Conservation (phyloP, 768 basidiomycete species). For the Coprinopsis sp. region DNA sequence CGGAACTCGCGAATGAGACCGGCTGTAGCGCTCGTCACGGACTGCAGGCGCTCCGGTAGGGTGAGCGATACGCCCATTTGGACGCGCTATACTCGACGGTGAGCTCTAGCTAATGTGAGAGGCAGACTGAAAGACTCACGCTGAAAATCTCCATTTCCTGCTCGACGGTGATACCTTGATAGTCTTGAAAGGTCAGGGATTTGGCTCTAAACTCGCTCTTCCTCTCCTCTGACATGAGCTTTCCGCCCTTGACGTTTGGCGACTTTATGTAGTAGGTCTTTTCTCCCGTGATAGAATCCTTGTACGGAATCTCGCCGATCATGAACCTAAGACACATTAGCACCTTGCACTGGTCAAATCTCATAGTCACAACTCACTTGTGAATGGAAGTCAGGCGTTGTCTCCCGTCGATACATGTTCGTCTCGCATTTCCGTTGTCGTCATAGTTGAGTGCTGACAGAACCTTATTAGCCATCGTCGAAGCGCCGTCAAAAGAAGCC, state of each 20-base stretch:
- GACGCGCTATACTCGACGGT: constrained; percentile 47
- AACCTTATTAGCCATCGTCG: no score
- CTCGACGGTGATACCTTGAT: constrained; percentile 46
- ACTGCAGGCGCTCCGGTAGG: constrained; percentile 70
- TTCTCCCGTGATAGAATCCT: constrained; percentile 28
- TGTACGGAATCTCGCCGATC: constrained; percentile 40
- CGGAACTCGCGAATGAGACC: constrained; percentile 57
- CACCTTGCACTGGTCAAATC: no score
- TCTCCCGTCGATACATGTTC: constrained; percentile 77
- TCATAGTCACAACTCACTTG: constrained; percentile 37
- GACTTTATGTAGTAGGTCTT: constrained; percentile 27
- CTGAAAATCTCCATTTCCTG: constrained; percentile 71
- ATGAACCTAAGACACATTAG: constrained; percentile 46
- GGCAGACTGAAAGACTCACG: constrained; percentile 37
- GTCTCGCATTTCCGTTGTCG: constrained; percentile 59
- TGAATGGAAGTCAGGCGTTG: constrained; percentile 74
- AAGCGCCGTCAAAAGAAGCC: no score
- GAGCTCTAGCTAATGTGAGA: background rate
- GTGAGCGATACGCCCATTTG: constrained; percentile 76
- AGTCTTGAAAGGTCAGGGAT: constrained; percentile 70
- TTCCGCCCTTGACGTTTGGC: constrained; percentile 14
- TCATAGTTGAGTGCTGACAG: constrained; percentile 41
- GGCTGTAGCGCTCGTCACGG: constrained; percentile 52
- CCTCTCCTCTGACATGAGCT: constrained; percentile 13
- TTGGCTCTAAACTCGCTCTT: constrained; percentile 42